A percentile compares a stretch with the other conserved stretches of the same genome.
phyloP scores from a whole-genome alignment of 306 rosid species.

The Alnus rubra region DNA sequence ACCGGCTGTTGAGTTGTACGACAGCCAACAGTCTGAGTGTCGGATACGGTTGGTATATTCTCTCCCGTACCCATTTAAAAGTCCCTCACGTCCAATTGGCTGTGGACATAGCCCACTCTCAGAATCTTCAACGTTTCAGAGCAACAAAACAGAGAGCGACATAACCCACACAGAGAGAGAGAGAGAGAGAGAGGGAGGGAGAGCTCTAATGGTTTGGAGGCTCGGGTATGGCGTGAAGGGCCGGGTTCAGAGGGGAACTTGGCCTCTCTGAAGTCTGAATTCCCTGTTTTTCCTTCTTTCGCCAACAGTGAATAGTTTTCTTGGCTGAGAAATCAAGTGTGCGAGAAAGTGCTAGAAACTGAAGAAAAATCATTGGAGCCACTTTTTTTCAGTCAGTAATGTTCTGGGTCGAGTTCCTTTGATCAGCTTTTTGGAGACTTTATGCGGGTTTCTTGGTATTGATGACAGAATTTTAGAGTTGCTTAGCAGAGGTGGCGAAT shows the following conservation, averaged over 20 bases:
- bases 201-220: conserved; percentile 49
- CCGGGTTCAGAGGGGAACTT: conserved; percentile 43
- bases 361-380: conserved; percentile 1
- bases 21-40: conserved; percentile 26
- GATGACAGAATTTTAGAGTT: conserved; percentile 23
- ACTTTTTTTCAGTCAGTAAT: conserved; percentile 26
- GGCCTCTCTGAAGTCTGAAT: conserved; percentile 64
- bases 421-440: conserved; percentile 29
- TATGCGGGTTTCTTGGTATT: conserved; percentile 27
- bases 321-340: background rate
- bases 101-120: conserved; percentile 27
- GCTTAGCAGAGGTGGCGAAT: conserved; percentile 35
- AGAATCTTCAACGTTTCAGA: conserved; percentile 1
- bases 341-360: conserved; percentile 21
- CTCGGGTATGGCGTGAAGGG: conserved; percentile 34
- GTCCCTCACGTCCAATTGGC: conserved; percentile 29
- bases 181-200: conserved; percentile 2
- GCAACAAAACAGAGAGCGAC: conserved; percentile 4
- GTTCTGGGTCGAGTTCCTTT: conserved; percentile 44
- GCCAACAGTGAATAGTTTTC: background rate
- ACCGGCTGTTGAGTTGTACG: conserved; percentile 15
- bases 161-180: background rate
- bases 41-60: conserved; percentile 68
- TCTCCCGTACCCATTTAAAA: conserved; percentile 22
- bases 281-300: conserved; percentile 22